Conservation (phyloP, 805 yeast genomes). For the Ogataea wickerhamii region DNA sequence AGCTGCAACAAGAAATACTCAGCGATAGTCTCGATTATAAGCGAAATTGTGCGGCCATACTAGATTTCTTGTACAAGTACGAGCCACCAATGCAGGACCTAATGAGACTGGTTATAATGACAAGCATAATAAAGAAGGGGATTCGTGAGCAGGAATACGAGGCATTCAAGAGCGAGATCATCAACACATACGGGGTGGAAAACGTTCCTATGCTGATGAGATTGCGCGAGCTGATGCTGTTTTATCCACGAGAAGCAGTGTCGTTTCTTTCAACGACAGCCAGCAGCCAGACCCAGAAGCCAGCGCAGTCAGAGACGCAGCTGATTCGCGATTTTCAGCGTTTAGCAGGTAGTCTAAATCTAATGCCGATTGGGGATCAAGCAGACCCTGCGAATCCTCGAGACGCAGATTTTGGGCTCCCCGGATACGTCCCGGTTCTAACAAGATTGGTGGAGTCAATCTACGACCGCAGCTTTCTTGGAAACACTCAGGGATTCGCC, state of each 20-base stretch:
- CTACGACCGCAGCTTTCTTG: constrained; percentile 53
- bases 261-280: constrained; percentile 20
- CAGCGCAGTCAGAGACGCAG: constrained; percentile 20
- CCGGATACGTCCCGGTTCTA: constrained; percentile 79
- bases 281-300: constrained; percentile 6
- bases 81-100: constrained; percentile 41
- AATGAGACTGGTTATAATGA: constrained; percentile 51
- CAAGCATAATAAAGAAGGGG: constrained; percentile 66
- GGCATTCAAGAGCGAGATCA: constrained; percentile 48
- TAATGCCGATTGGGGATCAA: constrained; percentile 40
- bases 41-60: constrained; percentile 35
- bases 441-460: constrained; percentile 67
- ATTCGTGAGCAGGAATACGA: constrained; percentile 61
- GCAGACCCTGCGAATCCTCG: constrained; percentile 38
- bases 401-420: constrained; percentile 59
- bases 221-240: constrained; percentile 46
- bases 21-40: constrained; percentile 46
- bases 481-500: not conserved
- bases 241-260: constrained; percentile 34
- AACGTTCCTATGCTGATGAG: constrained; percentile 45
- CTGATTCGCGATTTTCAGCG: constrained; percentile 33
- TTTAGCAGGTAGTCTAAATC: constrained; percentile 40
- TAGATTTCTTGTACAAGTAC: constrained; percentile 48
- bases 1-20: constrained; percentile 68
- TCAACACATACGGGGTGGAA: constrained; percentile 63